These are phyloP conservation scores for Moricandia moricandioides DNA, from an alignment of 345 rosid genomes.

Conservation along the genomic window DNA sequence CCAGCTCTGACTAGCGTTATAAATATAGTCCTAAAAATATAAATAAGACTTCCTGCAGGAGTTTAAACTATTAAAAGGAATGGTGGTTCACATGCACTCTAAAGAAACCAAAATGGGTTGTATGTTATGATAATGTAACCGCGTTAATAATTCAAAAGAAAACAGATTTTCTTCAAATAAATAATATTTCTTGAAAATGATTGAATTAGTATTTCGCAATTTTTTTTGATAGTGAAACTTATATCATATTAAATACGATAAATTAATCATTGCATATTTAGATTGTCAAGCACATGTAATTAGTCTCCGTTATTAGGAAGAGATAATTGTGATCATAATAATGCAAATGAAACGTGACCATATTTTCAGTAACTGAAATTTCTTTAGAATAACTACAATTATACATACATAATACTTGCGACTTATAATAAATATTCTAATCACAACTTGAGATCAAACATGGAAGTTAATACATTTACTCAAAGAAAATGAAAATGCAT, in stretches of 20 bases:
- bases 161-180: background rate
- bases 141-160: background rate
- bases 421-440: background rate
- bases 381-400: background rate
- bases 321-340: slow-evolving; percentile 24
- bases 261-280: slow-evolving; percentile 23
- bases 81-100: slow-evolving; percentile 37
- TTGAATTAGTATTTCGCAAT: slow-evolving; percentile 6
- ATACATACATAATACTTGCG: background rate
- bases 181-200: slow-evolving; percentile 2
- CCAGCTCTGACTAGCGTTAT: background rate
- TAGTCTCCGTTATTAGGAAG: slow-evolving; percentile 35
- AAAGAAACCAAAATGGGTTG: slow-evolving; percentile 22
- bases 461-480: background rate
- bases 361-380: background rate
- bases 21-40: background rate
- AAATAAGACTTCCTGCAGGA: background rate
- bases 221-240: slow-evolving; percentile 6
- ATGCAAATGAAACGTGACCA: slow-evolving; percentile 27
- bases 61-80: slow-evolving; percentile 13
- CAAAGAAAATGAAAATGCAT: background rate
- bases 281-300: slow-evolving; percentile 36
- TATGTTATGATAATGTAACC: slow-evolving; percentile 1
- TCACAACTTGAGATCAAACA: background rate
- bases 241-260: background rate